phyloP scores from a whole-genome alignment of 73 alveolate genomes.

The Paraurostyla sp. region DNA sequence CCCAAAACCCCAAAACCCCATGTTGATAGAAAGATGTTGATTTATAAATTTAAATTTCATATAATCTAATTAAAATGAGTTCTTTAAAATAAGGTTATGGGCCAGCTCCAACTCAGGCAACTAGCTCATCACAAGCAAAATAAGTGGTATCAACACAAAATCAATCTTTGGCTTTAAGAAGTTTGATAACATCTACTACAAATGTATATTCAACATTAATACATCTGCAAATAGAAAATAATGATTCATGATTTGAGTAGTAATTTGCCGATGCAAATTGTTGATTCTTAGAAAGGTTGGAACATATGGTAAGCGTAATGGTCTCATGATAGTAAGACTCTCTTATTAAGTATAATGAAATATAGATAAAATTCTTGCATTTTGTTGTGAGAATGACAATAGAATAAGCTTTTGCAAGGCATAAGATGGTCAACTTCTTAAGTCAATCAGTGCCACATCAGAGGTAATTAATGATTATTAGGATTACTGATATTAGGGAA shows the following conservation, averaged over 20 bases:
- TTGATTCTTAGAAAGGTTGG: conserved; percentile 40
- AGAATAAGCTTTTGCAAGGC: conserved; percentile 25
- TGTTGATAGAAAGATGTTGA: no score
- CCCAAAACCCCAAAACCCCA: no score
- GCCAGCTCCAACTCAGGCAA: no score
- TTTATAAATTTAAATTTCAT: no score
- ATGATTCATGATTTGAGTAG: not conserved
- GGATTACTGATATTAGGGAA: not conserved
- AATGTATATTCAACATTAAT: no score
- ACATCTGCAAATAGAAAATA: no score
- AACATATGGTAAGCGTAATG: not conserved
- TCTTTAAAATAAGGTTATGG: no score
- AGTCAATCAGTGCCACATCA: not conserved
- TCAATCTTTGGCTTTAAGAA: no score
- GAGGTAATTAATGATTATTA: not conserved
- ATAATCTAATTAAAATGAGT: no score
- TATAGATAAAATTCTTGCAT: conserved; percentile 22
- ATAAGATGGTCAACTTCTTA: not conserved
- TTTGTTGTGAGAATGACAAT: conserved; percentile 10
- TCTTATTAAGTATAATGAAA: not conserved
- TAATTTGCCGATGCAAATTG: not conserved
- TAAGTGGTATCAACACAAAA: no score
- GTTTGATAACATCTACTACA: no score
- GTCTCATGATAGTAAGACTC: conserved; percentile 27
- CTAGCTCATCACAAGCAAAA: no score